Conservation (phyloP, 2,329 filamentous ascomycete species). For the Talaromyces sp. region DNA sequence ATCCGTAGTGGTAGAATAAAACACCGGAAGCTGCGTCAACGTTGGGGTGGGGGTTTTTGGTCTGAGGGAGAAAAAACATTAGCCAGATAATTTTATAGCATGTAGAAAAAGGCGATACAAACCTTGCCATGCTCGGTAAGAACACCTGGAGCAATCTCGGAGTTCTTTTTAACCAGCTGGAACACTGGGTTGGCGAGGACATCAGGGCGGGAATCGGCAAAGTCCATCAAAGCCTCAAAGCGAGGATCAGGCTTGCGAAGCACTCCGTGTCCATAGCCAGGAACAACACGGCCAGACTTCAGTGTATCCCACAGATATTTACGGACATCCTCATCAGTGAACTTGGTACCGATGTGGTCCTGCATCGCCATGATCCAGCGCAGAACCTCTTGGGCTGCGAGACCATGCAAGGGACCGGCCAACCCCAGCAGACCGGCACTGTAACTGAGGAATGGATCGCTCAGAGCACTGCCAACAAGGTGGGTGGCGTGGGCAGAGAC, state of each 20-base stretch:
- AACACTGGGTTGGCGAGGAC: constrained; percentile 89
- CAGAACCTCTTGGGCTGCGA: constrained; percentile 95
- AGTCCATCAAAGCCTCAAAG: constrained; percentile 96
- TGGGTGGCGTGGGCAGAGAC: constrained; percentile 96
- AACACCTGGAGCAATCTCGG: constrained; percentile 84
- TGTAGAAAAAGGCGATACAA: constrained; percentile 23
- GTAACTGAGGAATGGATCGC: constrained; percentile 94
- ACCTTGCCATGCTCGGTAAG: constrained; percentile 91
- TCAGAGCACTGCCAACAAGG: constrained; percentile 89
- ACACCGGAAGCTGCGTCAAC: constrained; percentile 93
- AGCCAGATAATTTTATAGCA: neutral
- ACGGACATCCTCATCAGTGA: constrained; percentile 79
- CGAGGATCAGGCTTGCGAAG: constrained; percentile 95
- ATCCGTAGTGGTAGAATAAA: constrained; percentile 96
- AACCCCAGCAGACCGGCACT: constrained; percentile 93
- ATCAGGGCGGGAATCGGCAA: constrained; percentile 79
- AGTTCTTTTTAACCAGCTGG: constrained; percentile 91
- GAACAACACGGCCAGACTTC: constrained; percentile 90
- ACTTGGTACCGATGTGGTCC: constrained; percentile 75
- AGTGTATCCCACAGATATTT: constrained; percentile 92
- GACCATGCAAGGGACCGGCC: constrained; percentile 87
- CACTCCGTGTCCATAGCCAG: constrained; percentile 93
- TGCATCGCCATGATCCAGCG: constrained; percentile 98
- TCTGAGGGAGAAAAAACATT: constrained; percentile 48
- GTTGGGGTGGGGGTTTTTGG: constrained; percentile 96